Conservation (phyloP, 2,329 filamentous ascomycete genomes). For the Coniochaeta sp. region DNA sequence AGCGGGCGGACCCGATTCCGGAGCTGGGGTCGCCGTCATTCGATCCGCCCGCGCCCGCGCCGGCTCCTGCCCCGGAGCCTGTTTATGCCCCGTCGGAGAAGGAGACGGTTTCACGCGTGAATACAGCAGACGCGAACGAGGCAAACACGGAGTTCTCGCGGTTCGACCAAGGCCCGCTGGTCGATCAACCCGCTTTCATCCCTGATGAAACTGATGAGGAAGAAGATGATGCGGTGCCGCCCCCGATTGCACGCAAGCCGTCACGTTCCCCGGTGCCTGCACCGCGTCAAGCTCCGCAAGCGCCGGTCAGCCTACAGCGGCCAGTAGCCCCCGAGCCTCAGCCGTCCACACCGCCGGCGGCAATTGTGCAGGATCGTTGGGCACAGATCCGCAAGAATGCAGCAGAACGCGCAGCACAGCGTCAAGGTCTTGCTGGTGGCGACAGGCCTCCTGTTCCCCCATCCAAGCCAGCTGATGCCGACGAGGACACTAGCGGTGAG, state of each 20-base stretch:
- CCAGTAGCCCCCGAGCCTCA: conserved; percentile 24
- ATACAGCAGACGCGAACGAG: conserved; percentile 50
- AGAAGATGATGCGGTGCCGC: conserved; percentile 40
- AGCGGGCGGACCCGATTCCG: conserved; percentile 13
- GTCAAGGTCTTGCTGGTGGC: conserved; percentile 56
- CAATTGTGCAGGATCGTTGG: conserved; percentile 69
- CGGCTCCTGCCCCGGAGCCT: conserved; percentile 19
- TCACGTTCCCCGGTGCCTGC: conserved; percentile 17
- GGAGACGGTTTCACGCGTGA: conserved; percentile 50
- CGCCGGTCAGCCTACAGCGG: conserved; percentile 19
- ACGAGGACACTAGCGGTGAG: conserved; percentile 90
- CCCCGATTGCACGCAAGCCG: conserved; percentile 41
- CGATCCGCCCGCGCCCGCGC: conserved; percentile 16
- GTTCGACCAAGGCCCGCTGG: conserved; percentile 85
- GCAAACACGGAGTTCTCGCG: conserved; percentile 54
- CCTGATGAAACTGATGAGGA: conserved; percentile 46
- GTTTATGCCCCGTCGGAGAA: conserved; percentile 38
- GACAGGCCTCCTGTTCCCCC: conserved; percentile 28
- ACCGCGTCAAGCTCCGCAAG: background rate
- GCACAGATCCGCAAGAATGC: conserved; percentile 94
- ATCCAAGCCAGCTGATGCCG: conserved; percentile 50
- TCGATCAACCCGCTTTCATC: conserved; percentile 78
- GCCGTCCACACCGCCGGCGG: conserved; percentile 19
- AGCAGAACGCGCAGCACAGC: conserved; percentile 65
- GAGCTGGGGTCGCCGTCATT: conserved; percentile 4